Conservation (phyloP, 2,329 filamentous ascomycete species). For the Nothomitra cinnamomea region DNA sequence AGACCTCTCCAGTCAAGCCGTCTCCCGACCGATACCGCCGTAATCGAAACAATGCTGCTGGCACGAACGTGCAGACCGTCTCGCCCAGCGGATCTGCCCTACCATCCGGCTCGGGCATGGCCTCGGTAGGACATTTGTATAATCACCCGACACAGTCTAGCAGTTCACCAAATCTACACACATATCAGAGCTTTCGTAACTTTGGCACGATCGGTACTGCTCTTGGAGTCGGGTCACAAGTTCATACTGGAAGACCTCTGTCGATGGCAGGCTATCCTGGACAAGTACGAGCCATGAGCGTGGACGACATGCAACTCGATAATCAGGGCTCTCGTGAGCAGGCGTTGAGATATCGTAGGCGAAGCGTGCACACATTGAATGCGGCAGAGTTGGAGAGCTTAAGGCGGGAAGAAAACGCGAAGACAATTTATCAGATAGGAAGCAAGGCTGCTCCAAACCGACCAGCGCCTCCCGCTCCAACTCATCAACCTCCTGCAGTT, state of each 20-base stretch:
- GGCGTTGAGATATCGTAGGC: conserved; percentile 59
- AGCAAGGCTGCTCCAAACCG: conserved; percentile 21
- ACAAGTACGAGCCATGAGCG: conserved; percentile 31
- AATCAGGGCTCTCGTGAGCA: conserved; percentile 43
- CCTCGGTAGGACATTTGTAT: conserved; percentile 37
- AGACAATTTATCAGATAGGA: conserved; percentile 15
- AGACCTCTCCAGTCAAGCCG: conserved; percentile 42
- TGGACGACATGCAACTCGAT: conserved; percentile 51
- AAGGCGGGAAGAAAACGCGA: not conserved
- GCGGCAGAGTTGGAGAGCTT: not conserved
- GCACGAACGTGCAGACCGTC: conserved; percentile 12
- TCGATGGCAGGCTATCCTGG: conserved; percentile 23
- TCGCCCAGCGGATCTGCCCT: conserved; percentile 23
- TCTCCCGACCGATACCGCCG: conserved; percentile 76
- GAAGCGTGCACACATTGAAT: conserved; percentile 50
- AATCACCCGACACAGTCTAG: conserved; percentile 26
- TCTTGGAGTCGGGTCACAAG: conserved; percentile 11
- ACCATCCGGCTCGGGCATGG: conserved; percentile 37
- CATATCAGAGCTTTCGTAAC: conserved; percentile 6
- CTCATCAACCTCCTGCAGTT: conserved; percentile 6
- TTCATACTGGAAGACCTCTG: conserved; percentile 12
- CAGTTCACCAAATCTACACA: conserved; percentile 17
- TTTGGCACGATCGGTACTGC: conserved; percentile 13
- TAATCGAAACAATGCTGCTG: conserved; percentile 28
- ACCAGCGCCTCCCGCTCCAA: conserved; percentile 13